Evolutionary conservation across 1,284 basidiomycete genomes (phyloP), one percentile per base, ranked within the genome.

Genomic region (Naganishia albida): DNA sequence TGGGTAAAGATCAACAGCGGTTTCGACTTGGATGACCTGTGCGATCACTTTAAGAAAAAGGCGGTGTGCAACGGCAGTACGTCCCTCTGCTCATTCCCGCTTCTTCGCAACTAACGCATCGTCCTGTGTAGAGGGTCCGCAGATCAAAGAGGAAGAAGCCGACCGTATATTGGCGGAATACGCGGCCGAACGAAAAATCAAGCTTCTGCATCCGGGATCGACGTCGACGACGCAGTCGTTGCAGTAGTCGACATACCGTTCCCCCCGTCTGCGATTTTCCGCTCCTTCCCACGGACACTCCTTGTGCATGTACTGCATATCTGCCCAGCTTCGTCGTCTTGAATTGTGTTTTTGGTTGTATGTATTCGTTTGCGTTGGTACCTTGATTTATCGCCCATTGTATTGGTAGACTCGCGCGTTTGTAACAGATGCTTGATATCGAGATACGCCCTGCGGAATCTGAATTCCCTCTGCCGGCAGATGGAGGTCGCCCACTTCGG

Each of bases 21-120:
- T 38, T 67, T 80, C n/a, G 64, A 78, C 39, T 74, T 80, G 51
- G 78, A 80, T 62, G 78, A 80, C 64, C 70, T 80, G 44, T 80
- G 78, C 64, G 74, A 76, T 55, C 72, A 74, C 67, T 77, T 80
- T 74, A 69, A 72, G 60, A 40, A 66, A 10, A 80, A 80, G 64
- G 78, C 77, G 15, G 75, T 72, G 2, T 77, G 76, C 57, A 72
- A 70, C 59, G 78, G 77, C 64, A 72, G 78, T 72, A 59, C 68
- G 74, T 71, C 39, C 16, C 38, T 16, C 16, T 13, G 12, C 23
- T 55, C 12, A 18, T 8, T 6, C 23, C 10, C 8, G 2, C 8
- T 30, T 3, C n/a, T 28, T 48, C 6, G 7, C 15, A 12, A 2
- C 28, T 6, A n/a, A 23, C 12, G 18, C 28, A 13, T 23, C 15